These are phyloP conservation scores for Termitomyces sp. DNA, from an alignment of 768 basidiomycete species.

Conservation along the genomic window DNA sequence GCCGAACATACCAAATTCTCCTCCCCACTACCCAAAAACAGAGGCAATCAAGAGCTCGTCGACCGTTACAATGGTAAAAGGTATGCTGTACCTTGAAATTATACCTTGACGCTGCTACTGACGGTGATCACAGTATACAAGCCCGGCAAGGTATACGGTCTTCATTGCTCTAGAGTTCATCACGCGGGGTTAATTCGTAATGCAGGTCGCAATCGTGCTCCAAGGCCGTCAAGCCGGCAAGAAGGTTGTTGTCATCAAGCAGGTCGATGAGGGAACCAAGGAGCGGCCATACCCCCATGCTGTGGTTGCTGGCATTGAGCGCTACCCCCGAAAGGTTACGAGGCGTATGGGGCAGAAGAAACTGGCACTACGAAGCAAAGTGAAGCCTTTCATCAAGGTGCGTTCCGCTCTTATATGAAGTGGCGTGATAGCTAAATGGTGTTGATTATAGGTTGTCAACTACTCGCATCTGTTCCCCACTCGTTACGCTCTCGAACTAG, in stretches of 20 bases:
- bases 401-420: slow-evolving; percentile 18
- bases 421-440: background rate
- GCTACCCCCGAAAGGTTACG: slow-evolving; percentile 97
- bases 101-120: slow-evolving; percentile 12
- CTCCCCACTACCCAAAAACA: slow-evolving; percentile 23
- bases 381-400: slow-evolving; percentile 99
- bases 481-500: slow-evolving; percentile 96
- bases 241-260: slow-evolving; percentile 99
- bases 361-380: slow-evolving; percentile 86
- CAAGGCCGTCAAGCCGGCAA: slow-evolving; percentile 99
- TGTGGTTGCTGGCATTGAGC: slow-evolving; percentile 96
- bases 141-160: slow-evolving; percentile 74
- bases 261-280: slow-evolving; percentile 95
- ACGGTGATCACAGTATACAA: slow-evolving; percentile 68
- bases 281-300: slow-evolving; percentile 96
- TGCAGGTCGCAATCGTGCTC: slow-evolving; percentile 91
- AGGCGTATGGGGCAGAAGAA: slow-evolving; percentile 97
- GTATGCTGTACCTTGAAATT: slow-evolving; percentile 27
- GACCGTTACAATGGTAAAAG: slow-evolving; percentile 57
- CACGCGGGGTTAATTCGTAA: slow-evolving; percentile 1
- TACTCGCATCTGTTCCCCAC: slow-evolving; percentile 99
- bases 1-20: slow-evolving; percentile 27
- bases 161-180: background rate
- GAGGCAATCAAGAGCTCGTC: slow-evolving; percentile 42
- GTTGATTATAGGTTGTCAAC: slow-evolving; percentile 69